Base-by-base conservation (phyloP, 306 rosid species). In the Sicyos edulis region DNA sequence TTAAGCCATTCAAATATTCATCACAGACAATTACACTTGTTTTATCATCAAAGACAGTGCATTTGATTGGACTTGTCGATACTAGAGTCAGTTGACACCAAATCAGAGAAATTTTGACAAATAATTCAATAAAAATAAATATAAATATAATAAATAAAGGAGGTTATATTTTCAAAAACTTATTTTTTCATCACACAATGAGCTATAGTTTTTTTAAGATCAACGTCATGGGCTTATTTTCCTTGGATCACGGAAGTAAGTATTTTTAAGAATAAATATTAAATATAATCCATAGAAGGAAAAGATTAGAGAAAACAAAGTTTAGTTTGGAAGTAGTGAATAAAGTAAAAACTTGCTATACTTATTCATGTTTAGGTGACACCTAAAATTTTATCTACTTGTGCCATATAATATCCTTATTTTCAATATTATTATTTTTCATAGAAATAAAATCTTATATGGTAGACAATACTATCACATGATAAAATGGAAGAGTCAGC, bases 51-150 rank as follows among this genome's bases (percentile, higher is more conserved):
- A 10, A 1, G 6, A 58, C 26, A 24, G 7, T 58, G 37, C 17
- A 58, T 58, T 58, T 58, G 63, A 58, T 58, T 11, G 15, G 63
- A 24, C 44, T 60, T 26, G 66, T 60, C 12, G 7, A 55, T 55
- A 20, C 2, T 12, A 5, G 3, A 58, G 17, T 22, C 6, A 58
- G 13, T 22, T 22, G n/a, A 58, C 15, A 0, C 3, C 12, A 24
- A 58, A 58, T 26, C 12, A 0, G 63, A 0, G 7, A 56, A 56
- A 11, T 10, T 56, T 49, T 49, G 5, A 50, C 4, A 13, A 5
- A 22, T 57, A 4, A 12, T 11, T 2, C 6, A 13, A 22, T 21
- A 21, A 22, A 13, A 4, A 22, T 20, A 56, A 22, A 26, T 1
- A 58, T 26, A 26, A 26, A 26, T 26, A 26, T 26, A 26, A 26